Conservation (phyloP, 805 yeast genomes). For the Ogataea chonburiensis region DNA sequence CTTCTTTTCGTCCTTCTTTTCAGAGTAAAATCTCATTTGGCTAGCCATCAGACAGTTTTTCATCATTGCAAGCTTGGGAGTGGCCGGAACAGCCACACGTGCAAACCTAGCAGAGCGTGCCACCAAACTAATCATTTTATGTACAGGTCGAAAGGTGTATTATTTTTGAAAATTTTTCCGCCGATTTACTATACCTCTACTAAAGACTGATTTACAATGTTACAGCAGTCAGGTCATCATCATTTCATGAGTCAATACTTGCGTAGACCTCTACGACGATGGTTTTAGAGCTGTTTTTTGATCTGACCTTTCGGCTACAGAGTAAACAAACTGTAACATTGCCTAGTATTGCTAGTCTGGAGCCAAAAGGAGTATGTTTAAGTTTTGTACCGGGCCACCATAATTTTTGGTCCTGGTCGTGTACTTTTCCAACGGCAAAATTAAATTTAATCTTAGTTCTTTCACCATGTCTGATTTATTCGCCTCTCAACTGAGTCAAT, state of each 20-base stretch:
- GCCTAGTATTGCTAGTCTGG: constrained; percentile 8
- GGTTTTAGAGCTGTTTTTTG: constrained; percentile 82
- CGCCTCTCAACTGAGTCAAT: constrained; percentile 56
- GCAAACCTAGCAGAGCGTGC: constrained; percentile 8
- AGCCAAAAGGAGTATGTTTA: constrained; percentile 5
- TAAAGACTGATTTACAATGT: constrained; percentile 39
- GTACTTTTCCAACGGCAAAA: constrained; percentile 11
- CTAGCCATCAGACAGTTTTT: constrained; percentile 2
- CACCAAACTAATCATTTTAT: constrained; percentile 11
- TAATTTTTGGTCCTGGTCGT: constrained; percentile 7
- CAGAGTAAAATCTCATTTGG: constrained; percentile 23
- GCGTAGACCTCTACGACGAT: constrained; percentile 95
- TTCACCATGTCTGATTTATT: constrained; percentile 31
- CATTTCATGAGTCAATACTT: constrained; percentile 78
- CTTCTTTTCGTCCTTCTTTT: constrained; percentile 27
- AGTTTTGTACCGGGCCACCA: constrained; percentile 1
- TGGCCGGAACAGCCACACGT: constrained; percentile 2
- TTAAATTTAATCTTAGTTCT: neutral
- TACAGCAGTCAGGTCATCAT: constrained; percentile 93
- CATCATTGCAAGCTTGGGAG: neutral
- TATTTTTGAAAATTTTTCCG: constrained; percentile 10
- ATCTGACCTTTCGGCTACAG: constrained; percentile 14
- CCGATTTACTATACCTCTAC: neutral
- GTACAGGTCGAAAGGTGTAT: constrained; percentile 6
- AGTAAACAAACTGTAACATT: constrained; percentile 27